Conservation (phyloP, 768 basidiomycete species). For the Suillus alpinus region DNA sequence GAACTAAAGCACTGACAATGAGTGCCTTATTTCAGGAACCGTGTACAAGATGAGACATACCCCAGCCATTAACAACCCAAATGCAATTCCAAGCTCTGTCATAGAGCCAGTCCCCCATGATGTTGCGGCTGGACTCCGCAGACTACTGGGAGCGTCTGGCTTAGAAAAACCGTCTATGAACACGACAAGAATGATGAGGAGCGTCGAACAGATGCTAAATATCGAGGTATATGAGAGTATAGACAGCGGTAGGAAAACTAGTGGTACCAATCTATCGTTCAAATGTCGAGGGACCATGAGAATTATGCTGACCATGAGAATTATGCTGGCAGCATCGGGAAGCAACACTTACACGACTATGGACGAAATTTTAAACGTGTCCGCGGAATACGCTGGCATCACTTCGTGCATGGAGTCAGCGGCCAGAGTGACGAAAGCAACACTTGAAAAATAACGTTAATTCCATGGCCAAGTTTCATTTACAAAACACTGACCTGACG, state of each 20-base stretch:
- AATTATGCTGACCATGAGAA: background rate
- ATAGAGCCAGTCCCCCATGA: constrained; percentile 50
- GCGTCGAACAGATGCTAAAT: constrained; percentile 75
- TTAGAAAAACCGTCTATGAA: constrained; percentile 82
- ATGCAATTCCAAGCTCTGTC: constrained; percentile 68
- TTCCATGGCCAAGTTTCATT: background rate
- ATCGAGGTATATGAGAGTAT: constrained; percentile 88
- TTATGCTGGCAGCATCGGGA: background rate
- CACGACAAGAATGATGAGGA: constrained; percentile 73
- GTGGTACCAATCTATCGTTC: constrained; percentile 64
- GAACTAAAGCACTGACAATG: constrained; percentile 47
- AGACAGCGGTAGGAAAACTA: constrained; percentile 81
- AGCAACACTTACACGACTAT: constrained; percentile 56
- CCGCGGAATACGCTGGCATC: constrained; percentile 61
- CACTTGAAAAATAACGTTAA: constrained; percentile 39
- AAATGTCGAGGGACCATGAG: background rate
- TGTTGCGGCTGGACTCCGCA: constrained; percentile 75
- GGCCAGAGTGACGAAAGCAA: constrained; percentile 85
- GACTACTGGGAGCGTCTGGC: constrained; percentile 69
- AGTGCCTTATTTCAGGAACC: background rate
- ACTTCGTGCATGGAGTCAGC: constrained; percentile 82
- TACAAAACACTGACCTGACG: constrained; percentile 50
- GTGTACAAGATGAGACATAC: constrained; percentile 38
- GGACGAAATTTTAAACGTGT: constrained; percentile 74
- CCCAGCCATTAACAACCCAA: constrained; percentile 91